Percentiles rank a stretch among this genome's conserved stretches.
Evolutionary conservation across 331 rosid species (phyloP).

Genomic region (Arachis monticola): DNA sequence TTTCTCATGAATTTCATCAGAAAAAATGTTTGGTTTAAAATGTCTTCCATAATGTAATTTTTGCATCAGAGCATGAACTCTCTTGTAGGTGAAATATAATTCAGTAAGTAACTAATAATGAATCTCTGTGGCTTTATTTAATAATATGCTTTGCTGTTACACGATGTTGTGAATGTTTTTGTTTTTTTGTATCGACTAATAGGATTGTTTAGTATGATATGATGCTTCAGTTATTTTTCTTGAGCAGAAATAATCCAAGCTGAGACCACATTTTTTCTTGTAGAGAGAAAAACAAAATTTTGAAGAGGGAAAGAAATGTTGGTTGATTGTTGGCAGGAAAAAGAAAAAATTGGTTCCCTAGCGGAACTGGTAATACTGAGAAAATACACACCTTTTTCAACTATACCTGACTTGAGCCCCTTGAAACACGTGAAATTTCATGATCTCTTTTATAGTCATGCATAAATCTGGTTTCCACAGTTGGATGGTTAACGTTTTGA

Average conservation of each 20-base stretch:
- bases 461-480: background rate
- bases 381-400: background rate
- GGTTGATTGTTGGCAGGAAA: too few relatives aligned
- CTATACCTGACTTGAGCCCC: conserved; percentile 26
- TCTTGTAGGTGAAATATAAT: conserved; percentile 15
- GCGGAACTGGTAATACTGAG: background rate
- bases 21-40: background rate
- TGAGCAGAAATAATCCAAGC: conserved; percentile 5
- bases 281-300: too few relatives aligned
- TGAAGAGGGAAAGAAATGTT: too few relatives aligned
- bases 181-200: background rate
- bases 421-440: background rate
- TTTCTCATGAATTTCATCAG: background rate
- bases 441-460: background rate
- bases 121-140: background rate
- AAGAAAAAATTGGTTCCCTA: too few relatives aligned
- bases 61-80: background rate
- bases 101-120: background rate
- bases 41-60: background rate
- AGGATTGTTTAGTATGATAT: background rate
- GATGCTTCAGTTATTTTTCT: conserved; percentile 3
- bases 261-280: background rate
- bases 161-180: background rate
- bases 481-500: conserved; percentile 32
- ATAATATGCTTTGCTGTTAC: background rate